Evolutionary conservation across 345 rosid genomes (phyloP).

Genomic region (Eucalyptus cloeziana): DNA sequence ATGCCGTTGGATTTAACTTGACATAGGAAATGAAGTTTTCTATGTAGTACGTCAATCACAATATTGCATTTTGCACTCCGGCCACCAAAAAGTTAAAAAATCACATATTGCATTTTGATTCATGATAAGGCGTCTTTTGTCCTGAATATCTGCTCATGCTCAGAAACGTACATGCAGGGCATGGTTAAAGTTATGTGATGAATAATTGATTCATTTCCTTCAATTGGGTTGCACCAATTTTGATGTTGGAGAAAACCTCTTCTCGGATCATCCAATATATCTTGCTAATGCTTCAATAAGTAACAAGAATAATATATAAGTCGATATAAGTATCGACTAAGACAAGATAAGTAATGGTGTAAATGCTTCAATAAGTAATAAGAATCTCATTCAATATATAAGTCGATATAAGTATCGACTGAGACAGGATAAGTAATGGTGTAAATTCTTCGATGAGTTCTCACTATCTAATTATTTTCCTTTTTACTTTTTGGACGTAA

Average conservation of each 20-base stretch:
- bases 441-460: not conserved
- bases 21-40: not conserved
- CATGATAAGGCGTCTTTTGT: rapidly evolving
- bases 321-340: not conserved
- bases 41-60: not conserved
- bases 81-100: not conserved
- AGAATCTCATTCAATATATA: not conserved
- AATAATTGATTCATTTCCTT: too few species aligned
- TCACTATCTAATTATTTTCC: not conserved
- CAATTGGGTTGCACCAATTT: not conserved
- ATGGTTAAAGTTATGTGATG: not conserved
- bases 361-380: rapidly evolving
- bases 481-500: too few species aligned
- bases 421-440: not conserved
- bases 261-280: not conserved
- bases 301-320: too few species aligned
- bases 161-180: not conserved
- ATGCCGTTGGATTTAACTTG: not conserved
- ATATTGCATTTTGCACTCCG: not conserved
- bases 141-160: not conserved
- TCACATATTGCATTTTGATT: not conserved
- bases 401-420: not conserved
- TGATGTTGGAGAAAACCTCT: not conserved
- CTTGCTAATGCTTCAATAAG: too few species aligned
- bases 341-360: not conserved